Evolutionary conservation across 2,329 filamentous ascomycete species (phyloP), one percentile per base, ranked within the genome.

Genomic region (Zymoseptoria passerinii): DNA sequence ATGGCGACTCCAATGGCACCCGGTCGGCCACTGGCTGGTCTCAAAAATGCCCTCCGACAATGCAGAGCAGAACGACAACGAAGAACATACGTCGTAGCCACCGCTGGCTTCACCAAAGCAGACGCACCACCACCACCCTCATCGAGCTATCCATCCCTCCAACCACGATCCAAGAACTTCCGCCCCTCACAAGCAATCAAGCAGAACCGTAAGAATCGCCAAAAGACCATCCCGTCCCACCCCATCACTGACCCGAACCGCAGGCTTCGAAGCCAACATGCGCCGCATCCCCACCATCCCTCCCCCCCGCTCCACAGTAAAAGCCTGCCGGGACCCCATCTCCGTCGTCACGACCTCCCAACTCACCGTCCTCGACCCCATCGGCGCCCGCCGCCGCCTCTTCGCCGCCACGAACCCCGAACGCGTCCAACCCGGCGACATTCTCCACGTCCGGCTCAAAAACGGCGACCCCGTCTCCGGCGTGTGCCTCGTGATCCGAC

Each of bases 401-500:
- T 96, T 99, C 78, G 83, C 85, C 65, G 83, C 83, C 66, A 75
- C 81, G 55, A 95, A 92, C 75, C 82, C 83, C 29, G 90, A 96
- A 73, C 83, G 85, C 68, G 90, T 87, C 57, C 87, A 88, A 68
- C 83, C 88, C 1, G 94, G 94, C 69, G 94, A 99, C 75, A 89
- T 99, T 64, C 81, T 99, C 40, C 90, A 95, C 68, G 89, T 96
- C 52, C 90, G 90, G 49, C 87, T 90, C 69, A 88, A 87, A 73
- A 89, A 85, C 62, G 87, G 87, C 61, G 92, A 97, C 73, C 90
- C 92, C 6, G 96, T 96, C 72, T 84, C 91, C 1, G 94, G 94
- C 48, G 90, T 94, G 13, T 88, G 89, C 69, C 80, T 99, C 71
- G 88, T 88, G 71, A 92, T 99, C 72, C 88, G 92, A 57, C 82